phyloP scores from a whole-genome alignment of 208 protist species.

The Acanthamoeba sp. region DNA sequence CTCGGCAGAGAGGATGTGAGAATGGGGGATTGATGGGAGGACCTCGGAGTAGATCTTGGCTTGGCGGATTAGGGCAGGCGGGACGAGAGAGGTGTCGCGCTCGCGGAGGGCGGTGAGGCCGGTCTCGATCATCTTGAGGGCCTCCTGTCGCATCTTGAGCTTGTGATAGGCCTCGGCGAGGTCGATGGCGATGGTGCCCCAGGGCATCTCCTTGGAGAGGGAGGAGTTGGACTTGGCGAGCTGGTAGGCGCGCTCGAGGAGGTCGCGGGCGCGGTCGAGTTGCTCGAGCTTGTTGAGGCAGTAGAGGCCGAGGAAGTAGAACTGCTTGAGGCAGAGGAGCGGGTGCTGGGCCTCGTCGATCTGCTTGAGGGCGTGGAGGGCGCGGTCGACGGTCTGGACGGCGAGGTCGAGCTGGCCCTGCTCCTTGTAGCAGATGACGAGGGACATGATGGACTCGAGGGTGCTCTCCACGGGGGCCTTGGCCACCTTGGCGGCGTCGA shows the following conservation, averaged over 20 bases:
- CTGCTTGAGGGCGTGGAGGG: constrained; percentile 16
- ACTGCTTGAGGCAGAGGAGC: constrained; percentile 54
- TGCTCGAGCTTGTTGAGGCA: constrained; percentile 59
- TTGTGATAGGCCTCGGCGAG: constrained; percentile 53
- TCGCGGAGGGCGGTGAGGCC: constrained; percentile 50
- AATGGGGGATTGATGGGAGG: not conserved
- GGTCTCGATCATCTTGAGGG: constrained; percentile 51
- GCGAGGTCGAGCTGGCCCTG: not conserved
- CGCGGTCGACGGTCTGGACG: constrained; percentile 2
- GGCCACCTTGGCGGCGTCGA: constrained; percentile 37
- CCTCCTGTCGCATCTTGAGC: constrained; percentile 46
- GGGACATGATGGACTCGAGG: constrained; percentile 58
- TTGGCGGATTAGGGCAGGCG: constrained; percentile 7
- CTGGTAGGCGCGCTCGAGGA: constrained; percentile 35
- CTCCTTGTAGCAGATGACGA: constrained; percentile 59
- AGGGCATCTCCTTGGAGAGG: constrained; percentile 58
- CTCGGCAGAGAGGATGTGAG: too few species aligned
- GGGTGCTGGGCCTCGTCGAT: constrained; percentile 13
- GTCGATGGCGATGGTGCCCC: constrained; percentile 60
- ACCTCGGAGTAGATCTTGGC: constrained; percentile 52
- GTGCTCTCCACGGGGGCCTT: constrained; percentile 41
- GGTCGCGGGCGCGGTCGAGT: constrained; percentile 30
- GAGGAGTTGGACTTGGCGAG: constrained; percentile 35
- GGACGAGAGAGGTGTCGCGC: constrained; percentile 11
- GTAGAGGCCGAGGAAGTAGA: constrained; percentile 54